Percentiles rank a stretch among this genome's conserved stretches.
phyloP scores from a whole-genome alignment of 2,329 filamentous ascomycete species.

The Colletotrichum sp. region DNA sequence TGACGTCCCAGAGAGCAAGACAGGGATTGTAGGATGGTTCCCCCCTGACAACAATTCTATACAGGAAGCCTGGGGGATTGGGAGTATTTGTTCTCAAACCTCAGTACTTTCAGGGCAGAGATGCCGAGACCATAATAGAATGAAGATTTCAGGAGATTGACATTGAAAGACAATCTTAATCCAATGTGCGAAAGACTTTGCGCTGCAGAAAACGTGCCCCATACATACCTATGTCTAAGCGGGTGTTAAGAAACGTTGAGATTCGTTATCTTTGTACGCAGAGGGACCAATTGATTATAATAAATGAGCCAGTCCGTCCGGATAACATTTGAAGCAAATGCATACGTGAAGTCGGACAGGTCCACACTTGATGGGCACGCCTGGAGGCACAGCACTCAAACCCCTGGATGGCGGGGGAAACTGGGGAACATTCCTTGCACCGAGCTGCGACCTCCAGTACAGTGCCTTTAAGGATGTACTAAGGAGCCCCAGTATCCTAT shows the following conservation, averaged over 20 bases:
- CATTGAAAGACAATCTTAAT: neutral
- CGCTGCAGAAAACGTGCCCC: neutral
- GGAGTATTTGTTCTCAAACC: neutral
- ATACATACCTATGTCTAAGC: neutral
- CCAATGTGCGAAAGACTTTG: neutral
- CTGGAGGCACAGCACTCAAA: neutral
- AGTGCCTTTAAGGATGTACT: neutral
- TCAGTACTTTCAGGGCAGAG: fast-evolving
- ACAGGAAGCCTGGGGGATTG: fast-evolving
- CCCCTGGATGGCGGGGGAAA: neutral
- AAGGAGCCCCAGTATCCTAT: neutral
- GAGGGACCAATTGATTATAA: neutral
- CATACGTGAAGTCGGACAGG: neutral
- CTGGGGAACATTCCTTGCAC: neutral
- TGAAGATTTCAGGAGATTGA: fast-evolving
- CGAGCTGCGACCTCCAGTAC: neutral
- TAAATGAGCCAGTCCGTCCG: no score
- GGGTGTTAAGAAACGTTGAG: neutral
- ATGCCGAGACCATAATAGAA: fast-evolving
- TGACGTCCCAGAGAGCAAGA: neutral
- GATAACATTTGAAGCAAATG: neutral
- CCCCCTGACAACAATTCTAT: neutral
- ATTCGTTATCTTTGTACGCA: fast-evolving
- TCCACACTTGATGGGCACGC: neutral
- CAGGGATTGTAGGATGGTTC: neutral